A percentile compares a stretch with the other conserved stretches of the same genome.
phyloP scores from a whole-genome alignment of 495 filamentous ascomycete species.

The Elasticomyces elasticus region DNA sequence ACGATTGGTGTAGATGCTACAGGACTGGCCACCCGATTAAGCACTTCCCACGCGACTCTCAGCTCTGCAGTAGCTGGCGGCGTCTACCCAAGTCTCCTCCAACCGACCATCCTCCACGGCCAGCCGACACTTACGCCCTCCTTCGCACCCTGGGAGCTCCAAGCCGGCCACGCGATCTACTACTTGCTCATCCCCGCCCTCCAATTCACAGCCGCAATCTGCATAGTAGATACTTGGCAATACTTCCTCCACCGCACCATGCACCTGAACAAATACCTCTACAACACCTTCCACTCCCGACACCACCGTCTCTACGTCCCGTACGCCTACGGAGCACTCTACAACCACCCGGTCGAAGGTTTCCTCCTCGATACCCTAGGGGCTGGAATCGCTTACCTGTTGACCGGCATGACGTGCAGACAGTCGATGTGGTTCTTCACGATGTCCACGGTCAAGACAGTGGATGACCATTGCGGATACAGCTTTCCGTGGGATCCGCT shows the following conservation, averaged over 20 bases:
- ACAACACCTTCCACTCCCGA: constrained; percentile 83
- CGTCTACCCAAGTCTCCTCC: constrained; percentile 51
- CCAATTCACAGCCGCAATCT: constrained; percentile 63
- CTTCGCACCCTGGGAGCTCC: constrained; percentile 65
- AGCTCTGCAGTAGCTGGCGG: constrained; percentile 64
- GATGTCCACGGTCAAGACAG: constrained; percentile 79
- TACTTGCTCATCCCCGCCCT: constrained; percentile 63
- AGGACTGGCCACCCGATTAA: constrained; percentile 33
- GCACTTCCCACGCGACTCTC: constrained; percentile 46
- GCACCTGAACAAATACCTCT: constrained; percentile 93
- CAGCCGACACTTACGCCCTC: constrained; percentile 23
- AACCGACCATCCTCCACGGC: constrained; percentile 19
- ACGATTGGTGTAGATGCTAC: constrained; percentile 33
- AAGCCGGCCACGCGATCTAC: constrained; percentile 64
- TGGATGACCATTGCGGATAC: constrained; percentile 96
- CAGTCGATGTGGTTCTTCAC: constrained; percentile 82
- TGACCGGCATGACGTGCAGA: constrained; percentile 63
- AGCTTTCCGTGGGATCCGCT: constrained; percentile 90
- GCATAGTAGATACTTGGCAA: constrained; percentile 85
- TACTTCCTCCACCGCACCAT: constrained; percentile 92
- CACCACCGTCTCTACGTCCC: constrained; percentile 95
- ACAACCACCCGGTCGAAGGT: constrained; percentile 89
- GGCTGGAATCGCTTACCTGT: constrained; percentile 67
- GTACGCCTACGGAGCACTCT: constrained; percentile 92
- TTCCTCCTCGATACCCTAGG: constrained; percentile 88